phyloP scores from a whole-genome alignment of 1,139 yeast genomes.

The Lodderomyces oxycetoniae region DNA sequence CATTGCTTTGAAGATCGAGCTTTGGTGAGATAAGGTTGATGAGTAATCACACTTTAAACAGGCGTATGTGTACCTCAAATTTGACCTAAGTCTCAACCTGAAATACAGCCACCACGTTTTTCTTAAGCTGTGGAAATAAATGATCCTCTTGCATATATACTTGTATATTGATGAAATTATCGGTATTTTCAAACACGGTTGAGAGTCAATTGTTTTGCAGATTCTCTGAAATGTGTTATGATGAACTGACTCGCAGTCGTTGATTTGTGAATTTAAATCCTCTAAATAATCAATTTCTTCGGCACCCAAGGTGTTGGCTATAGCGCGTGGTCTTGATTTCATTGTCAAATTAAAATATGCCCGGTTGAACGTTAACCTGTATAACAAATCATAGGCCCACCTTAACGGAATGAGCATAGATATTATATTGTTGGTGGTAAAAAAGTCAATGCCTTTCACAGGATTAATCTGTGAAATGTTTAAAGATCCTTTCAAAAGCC shows the following conservation, averaged over 20 bases:
- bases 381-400: constrained; percentile 35
- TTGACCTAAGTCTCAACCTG: constrained; percentile 13
- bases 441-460: constrained; percentile 25
- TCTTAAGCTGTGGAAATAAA: constrained; percentile 10
- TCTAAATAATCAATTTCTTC: constrained; percentile 28
- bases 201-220: constrained; percentile 3
- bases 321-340: constrained; percentile 31
- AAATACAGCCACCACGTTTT: constrained; percentile 13
- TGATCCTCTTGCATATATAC: constrained; percentile 11
- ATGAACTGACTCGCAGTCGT: constrained; percentile 5
- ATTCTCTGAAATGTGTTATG: constrained; percentile 2
- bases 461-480: constrained; percentile 9
- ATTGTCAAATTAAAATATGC: constrained; percentile 36
- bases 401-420: constrained; percentile 34
- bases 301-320: constrained; percentile 29
- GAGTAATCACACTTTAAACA: constrained; percentile 38
- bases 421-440: constrained; percentile 31
- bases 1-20: constrained; percentile 25
- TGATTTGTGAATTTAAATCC: constrained; percentile 14
- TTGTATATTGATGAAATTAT: constrained; percentile 9
- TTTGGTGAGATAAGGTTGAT: constrained; percentile 19
- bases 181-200: constrained; percentile 2
- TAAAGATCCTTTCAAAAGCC: constrained; percentile 1
- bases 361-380: constrained; percentile 41
- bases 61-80: constrained; percentile 26